Evolutionary conservation across 768 basidiomycete genomes (phyloP), one percentile per base, ranked within the genome.

Genomic region (Chlorophyllum brunneum): DNA sequence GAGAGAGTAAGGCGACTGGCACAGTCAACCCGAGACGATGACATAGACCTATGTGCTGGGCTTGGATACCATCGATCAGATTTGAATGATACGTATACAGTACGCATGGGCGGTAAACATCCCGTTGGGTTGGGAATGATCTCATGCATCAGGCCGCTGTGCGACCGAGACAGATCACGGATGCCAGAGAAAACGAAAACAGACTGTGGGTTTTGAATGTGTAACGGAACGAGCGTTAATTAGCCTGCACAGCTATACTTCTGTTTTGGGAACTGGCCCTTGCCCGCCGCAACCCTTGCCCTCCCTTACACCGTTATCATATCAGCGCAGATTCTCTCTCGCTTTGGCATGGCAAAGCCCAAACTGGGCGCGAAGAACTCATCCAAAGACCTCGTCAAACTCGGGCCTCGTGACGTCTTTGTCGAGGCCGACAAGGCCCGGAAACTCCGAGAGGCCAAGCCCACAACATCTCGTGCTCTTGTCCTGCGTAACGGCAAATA

Each of bases 401-500:
- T 54, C 5, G 58, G 55, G 15, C 58, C 55, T 20, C 56, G 56
- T 24, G 56, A 56, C 23, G 56, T 59, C 48, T 51, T 47, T 34
- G 13, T 42, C 23, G 54, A 59, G 18, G 49, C 60, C 33, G 27
- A 51, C 6, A 40, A 37, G 26, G 40, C 53, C 7, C 41, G 27
- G n/a, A 56, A 59, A 37, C 34, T 48, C 15, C 18, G 42, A 23
- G 57, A 56, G 15, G 68, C 77, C 51, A 75, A 74, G 57, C 85
- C 84, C 0, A 80, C 83, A 1, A 89, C 88, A 0, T 73, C 78
- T n/a, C 81, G 84, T 37, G 88, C 89, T 23, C 75, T 91, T 48
- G 65, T 89, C 50, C 67, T 91, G 56, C 79, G 89, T 56, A 86
- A 88, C 60, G 85, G 84, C 36, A 90, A 88, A 61, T 68, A 85